Conservation (phyloP, 108 stramenopile species). For the Epithemia pelagica region DNA sequence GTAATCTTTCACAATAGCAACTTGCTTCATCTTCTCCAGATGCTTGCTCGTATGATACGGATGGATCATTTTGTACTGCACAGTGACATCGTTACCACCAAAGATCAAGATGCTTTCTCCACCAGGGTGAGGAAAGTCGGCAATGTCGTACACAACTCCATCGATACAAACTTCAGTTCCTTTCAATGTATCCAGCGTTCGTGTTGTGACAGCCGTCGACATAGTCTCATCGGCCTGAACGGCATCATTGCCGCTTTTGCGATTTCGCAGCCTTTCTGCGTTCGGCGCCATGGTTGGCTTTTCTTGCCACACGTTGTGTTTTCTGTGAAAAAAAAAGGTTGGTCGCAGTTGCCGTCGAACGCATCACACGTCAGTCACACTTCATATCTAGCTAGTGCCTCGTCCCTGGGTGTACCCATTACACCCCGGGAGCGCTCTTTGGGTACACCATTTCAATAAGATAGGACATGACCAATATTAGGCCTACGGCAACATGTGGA, state of each 20-base stretch:
- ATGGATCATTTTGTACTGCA: conserved; percentile 89
- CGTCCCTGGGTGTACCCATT: too few species aligned
- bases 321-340: too few species aligned
- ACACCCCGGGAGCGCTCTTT: too few species aligned
- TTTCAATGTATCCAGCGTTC: conserved; percentile 35
- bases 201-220: conserved; percentile 19
- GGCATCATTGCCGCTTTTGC: conserved; percentile 12
- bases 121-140: conserved; percentile 77
- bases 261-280: conserved; percentile 52
- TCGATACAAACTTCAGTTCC: conserved; percentile 66
- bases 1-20: conserved; percentile 57
- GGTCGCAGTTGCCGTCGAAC: too few species aligned
- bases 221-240: conserved; percentile 17
- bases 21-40: conserved; percentile 82
- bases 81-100: conserved; percentile 87
- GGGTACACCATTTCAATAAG: too few species aligned
- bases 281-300: conserved; percentile 50
- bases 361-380: too few species aligned
- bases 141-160: conserved; percentile 68
- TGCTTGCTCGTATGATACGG: conserved; percentile 82
- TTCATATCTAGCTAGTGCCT: too few species aligned
- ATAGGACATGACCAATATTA: too few species aligned
- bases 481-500: too few species aligned
- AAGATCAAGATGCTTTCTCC: conserved; percentile 75
- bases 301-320: too few species aligned